Percentiles rank a stretch among this genome's conserved stretches.
These are phyloP conservation scores for Tanacetum coccineum DNA, from an alignment of 129 eudicot genomes.

Conservation along the genomic window DNA sequence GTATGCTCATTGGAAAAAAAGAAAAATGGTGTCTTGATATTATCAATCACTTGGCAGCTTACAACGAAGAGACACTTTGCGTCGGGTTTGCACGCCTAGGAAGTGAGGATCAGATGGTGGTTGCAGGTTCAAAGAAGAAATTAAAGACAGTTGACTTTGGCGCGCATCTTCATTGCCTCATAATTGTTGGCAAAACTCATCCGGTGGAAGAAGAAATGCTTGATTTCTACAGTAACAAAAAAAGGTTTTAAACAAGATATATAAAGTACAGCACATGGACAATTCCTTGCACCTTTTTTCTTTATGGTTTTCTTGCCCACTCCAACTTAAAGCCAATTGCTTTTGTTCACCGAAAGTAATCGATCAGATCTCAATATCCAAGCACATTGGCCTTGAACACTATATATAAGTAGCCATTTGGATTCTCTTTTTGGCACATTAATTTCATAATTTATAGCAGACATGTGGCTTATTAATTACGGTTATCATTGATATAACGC, in stretches of 20 bases:
- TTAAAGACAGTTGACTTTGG: slow-evolving; percentile 72
- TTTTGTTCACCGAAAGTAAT: slow-evolving; percentile 11
- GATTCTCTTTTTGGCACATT: too few relatives aligned
- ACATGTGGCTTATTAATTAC: slow-evolving; percentile 10
- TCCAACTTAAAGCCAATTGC: slow-evolving; percentile 21
- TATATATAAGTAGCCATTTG: slow-evolving; percentile 13
- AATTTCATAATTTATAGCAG: slow-evolving; percentile 5
- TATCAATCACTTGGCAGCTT: slow-evolving; percentile 39
- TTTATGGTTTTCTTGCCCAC: slow-evolving; percentile 6
- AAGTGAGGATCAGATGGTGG: slow-evolving; percentile 76
- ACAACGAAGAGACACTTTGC: slow-evolving; percentile 65
- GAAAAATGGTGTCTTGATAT: not conserved
- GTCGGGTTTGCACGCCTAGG: slow-evolving; percentile 98
- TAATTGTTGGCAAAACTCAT: too few relatives aligned
- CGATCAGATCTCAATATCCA: slow-evolving; percentile 15
- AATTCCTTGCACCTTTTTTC: slow-evolving; percentile 1
- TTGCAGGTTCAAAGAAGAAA: slow-evolving; percentile 80
- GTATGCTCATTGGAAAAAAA: too few relatives aligned
- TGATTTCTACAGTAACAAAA: slow-evolving; percentile 29
- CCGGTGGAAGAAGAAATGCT: slow-evolving; percentile 92
- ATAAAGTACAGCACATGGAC: slow-evolving; percentile 13
- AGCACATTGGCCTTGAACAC: slow-evolving; percentile 9
- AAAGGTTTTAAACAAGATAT: not conserved
- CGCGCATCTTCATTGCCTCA: slow-evolving; percentile 78
- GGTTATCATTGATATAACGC: too few relatives aligned